These are phyloP conservation scores for Moniliella sp. DNA, from an alignment of 1,284 basidiomycete species.

Conservation along the genomic window DNA sequence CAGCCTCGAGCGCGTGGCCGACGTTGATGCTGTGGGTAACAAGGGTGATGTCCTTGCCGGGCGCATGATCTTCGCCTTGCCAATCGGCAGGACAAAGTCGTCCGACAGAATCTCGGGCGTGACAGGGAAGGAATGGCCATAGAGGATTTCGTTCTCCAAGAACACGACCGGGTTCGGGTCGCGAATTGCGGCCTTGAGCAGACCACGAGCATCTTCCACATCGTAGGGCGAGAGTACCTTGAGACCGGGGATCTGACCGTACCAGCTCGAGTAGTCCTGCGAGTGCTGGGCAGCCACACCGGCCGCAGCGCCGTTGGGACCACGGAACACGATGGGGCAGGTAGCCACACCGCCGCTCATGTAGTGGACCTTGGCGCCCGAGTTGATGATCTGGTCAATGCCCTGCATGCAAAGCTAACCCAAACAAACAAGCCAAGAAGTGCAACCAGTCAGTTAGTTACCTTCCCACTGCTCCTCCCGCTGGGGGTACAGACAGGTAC, in stretches of 20 bases:
- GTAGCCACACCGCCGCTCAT: conserved; percentile 97
- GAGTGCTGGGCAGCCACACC: conserved; percentile 65
- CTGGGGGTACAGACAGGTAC: background rate
- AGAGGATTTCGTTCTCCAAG: conserved; percentile 97
- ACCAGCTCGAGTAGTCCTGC: conserved; percentile 47
- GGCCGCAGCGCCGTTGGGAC: conserved; percentile 90
- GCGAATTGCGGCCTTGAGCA: conserved; percentile 92
- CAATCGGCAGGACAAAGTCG: conserved; percentile 74
- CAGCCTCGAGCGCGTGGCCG: conserved; percentile 43
- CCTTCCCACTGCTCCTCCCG: background rate
- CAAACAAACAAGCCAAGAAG: background rate
- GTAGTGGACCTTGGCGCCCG: conserved; percentile 98
- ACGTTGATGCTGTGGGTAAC: conserved; percentile 51
- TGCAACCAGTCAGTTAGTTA: background rate
- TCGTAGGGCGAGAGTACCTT: conserved; percentile 95
- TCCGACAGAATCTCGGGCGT: conserved; percentile 81
- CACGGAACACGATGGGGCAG: conserved; percentile 96
- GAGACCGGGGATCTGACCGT: conserved; percentile 80
- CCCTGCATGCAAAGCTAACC: conserved; percentile 45
- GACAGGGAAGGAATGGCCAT: conserved; percentile 89
- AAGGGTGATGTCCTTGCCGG: conserved; percentile 76
- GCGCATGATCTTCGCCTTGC: conserved; percentile 88
- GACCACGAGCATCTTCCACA: conserved; percentile 89
- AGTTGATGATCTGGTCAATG: conserved; percentile 99
- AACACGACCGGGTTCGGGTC: conserved; percentile 96